These are phyloP conservation scores for Leccinellum rugosiceps DNA, from an alignment of 768 basidiomycete genomes.

Conservation along the genomic window DNA sequence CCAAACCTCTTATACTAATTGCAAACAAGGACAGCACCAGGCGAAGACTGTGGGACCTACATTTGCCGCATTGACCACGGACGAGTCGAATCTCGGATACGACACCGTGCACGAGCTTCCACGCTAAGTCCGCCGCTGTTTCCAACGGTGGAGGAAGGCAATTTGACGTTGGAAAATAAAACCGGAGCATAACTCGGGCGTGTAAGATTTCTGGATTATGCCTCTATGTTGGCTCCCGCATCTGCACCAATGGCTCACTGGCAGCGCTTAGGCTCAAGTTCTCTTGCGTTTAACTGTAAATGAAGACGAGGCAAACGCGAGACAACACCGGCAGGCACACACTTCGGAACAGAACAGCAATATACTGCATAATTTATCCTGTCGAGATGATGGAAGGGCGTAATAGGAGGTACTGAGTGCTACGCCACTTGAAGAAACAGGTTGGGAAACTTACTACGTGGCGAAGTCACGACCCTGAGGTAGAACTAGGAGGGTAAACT, in stretches of 20 bases:
- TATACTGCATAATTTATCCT: not conserved
- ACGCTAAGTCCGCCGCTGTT: not conserved
- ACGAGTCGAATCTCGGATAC: not conserved
- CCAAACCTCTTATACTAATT: not conserved
- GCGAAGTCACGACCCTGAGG: not conserved
- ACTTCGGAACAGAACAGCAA: not conserved
- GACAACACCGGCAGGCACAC: not conserved
- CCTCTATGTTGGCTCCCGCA: no score
- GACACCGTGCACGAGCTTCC: not conserved
- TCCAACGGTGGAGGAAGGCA: not conserved
- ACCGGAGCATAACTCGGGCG: not conserved
- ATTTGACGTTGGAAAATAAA: not conserved
- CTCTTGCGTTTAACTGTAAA: not conserved
- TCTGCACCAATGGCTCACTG: no score
- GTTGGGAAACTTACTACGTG: not conserved
- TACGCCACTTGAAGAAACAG: not conserved
- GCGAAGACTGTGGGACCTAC: not conserved
- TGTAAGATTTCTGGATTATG: not conserved
- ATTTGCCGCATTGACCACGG: not conserved
- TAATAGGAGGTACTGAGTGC: not conserved
- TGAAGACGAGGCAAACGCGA: not conserved
- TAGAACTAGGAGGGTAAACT: not conserved
- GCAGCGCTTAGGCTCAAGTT: no score
- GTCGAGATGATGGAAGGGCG: not conserved
- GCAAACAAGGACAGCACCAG: not conserved